Evolutionary conservation across 345 rosid genomes (phyloP), one percentile per base, ranked within the genome.

Genomic region (Carallia pectinifolia): DNA sequence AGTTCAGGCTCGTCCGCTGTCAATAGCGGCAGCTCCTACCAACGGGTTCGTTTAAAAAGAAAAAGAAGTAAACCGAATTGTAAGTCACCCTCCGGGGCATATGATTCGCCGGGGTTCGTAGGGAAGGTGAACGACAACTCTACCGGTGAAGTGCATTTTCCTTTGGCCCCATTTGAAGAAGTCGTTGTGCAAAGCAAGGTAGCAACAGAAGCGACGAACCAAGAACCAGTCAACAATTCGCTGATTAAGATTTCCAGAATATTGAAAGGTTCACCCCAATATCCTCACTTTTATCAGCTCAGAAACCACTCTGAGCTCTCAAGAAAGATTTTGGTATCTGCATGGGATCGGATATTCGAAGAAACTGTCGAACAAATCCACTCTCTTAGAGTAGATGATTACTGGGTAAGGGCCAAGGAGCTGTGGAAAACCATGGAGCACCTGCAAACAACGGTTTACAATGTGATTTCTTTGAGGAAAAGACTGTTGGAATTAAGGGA

Each of bases 351-450:
- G 4, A 34, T 64, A 66, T 79, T 70, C 34, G 73, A 63, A 63
- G 66, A 74, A 40, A 64, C 67, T 3, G 72, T 74, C 2, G 58
- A 44, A 5, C 53, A 63, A 53, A 64, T 79, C 3, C 63, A 74
- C 6, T 48, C 53, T 39, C 17, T 71, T 10, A 62, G 23, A 34
- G 64, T 13, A 59, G 38, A 59, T 15, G 67, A 59, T 53, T 62
- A 74, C 64, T 67, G 68, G 82, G 56, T 27, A 23, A 59, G 47
- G 33, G 76, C 71, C 29, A 59, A 37, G 31, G 59, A 27, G 38
- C n/a, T 71, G 12, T 71, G 79, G 79, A 71, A 64, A 65, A 71
- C 76, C 19, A 55, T 74, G 50, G 79, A 40, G 58, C 76, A 74
- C 34, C 39, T 78, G 71, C 78, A 78, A 18, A 54, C 7, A 13